These are phyloP conservation scores for Claviceps monticola DNA, from an alignment of 2,329 filamentous ascomycete genomes.

Conservation along the genomic window DNA sequence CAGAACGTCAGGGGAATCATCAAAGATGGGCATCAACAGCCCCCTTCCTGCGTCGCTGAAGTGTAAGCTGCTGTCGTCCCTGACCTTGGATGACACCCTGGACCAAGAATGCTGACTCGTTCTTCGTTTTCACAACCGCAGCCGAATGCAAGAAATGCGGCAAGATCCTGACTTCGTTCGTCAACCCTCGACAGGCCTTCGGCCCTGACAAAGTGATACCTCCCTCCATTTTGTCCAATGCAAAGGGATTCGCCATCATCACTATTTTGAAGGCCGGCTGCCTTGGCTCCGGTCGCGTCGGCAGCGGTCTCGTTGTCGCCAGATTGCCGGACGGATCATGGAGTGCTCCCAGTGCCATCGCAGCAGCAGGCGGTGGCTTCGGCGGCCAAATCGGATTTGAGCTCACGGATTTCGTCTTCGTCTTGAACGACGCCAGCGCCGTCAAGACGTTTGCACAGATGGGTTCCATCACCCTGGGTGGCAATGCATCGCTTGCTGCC, in stretches of 20 bases:
- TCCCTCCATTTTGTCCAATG: slow-evolving; percentile 73
- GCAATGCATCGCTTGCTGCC: slow-evolving; percentile 91
- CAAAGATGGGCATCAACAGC: slow-evolving; percentile 48
- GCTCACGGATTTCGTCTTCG: slow-evolving; percentile 92
- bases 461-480: slow-evolving; percentile 81
- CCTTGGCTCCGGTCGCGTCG: slow-evolving; percentile 68
- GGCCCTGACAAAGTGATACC: slow-evolving; percentile 97
- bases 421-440: slow-evolving; percentile 80
- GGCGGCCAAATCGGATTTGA: slow-evolving; percentile 81
- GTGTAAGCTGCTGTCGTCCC: slow-evolving; percentile 36
- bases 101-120: background rate
- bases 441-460: slow-evolving; percentile 90
- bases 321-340: slow-evolving; percentile 63
- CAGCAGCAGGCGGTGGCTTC: slow-evolving; percentile 67
- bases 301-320: slow-evolving; percentile 70
- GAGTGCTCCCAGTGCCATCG: slow-evolving; percentile 72
- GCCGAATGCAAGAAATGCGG: slow-evolving; percentile 96
- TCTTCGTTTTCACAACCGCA: slow-evolving; percentile 24
- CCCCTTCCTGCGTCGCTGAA: slow-evolving; percentile 53
- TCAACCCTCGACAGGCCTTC: slow-evolving; percentile 86
- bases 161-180: slow-evolving; percentile 88
- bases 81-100: background rate
- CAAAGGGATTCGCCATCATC: slow-evolving; percentile 80
- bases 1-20: background rate
- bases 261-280: slow-evolving; percentile 82